A percentile compares a stretch with the other conserved stretches of the same genome.
These are phyloP conservation scores for Davidsoniella eucalypti DNA, from an alignment of 2,329 filamentous ascomycete genomes.

Conservation along the genomic window DNA sequence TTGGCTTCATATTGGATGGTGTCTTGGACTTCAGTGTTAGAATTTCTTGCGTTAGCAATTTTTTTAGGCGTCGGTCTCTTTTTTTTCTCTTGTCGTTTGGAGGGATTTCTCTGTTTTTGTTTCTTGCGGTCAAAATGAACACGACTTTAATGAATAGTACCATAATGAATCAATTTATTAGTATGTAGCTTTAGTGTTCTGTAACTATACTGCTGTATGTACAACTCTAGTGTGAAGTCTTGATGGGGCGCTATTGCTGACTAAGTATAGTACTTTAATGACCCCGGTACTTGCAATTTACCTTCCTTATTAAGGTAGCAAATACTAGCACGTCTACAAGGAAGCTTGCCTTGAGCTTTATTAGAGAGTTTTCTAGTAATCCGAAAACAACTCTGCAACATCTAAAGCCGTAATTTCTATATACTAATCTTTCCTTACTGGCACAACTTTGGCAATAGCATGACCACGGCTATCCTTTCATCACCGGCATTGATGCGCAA, in stretches of 20 bases:
- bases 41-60: not conserved
- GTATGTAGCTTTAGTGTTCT: not conserved
- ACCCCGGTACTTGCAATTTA: constrained; percentile 5
- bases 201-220: too few relatives aligned
- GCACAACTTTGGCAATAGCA: too few relatives aligned
- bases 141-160: not conserved
- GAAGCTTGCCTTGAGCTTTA: too few relatives aligned
- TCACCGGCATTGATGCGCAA: too few relatives aligned
- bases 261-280: not conserved
- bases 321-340: too few relatives aligned
- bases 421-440: too few relatives aligned
- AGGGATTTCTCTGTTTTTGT: not conserved
- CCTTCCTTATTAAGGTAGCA: not conserved
- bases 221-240: too few relatives aligned
- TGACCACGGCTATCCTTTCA: too few relatives aligned
- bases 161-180: not conserved
- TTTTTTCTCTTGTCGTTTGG: not conserved
- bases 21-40: not conserved
- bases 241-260: too few relatives aligned
- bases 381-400: too few relatives aligned
- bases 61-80: not conserved
- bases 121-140: not conserved
- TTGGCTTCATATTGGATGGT: not conserved
- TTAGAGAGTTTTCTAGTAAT: too few relatives aligned
- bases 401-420: too few relatives aligned